Percentiles rank a stretch among this genome's conserved stretches.
Evolutionary conservation across 73 alveolate species (phyloP).

Genomic region (Urostyla sp.): DNA sequence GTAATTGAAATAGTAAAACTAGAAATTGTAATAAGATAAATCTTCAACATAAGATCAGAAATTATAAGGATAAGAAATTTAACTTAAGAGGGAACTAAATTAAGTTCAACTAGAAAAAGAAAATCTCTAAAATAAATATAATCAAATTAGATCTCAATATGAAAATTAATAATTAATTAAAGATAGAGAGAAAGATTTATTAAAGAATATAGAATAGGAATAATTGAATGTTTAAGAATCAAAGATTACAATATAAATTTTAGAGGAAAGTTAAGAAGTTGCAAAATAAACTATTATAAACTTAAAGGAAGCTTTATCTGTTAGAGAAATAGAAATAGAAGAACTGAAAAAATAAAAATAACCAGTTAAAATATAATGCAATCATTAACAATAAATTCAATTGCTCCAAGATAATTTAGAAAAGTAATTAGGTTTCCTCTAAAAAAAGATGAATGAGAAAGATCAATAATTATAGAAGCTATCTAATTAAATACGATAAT

Average conservation of each 20-base stretch:
- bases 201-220: conserved; percentile 5
- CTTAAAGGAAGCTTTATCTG: not conserved
- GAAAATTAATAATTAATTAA: not conserved
- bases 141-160: not conserved
- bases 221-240: conserved; percentile 21
- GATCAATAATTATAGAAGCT: not conserved
- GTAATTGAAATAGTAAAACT: too few relatives aligned
- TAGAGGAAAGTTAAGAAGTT: conserved; percentile 20
- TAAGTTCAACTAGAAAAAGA: not conserved
- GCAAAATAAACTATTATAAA: conserved; percentile 7
- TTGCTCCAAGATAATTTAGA: not conserved
- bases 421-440: not conserved
- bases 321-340: not conserved
- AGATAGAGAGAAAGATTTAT: not conserved
- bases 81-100: not conserved
- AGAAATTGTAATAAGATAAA: too few relatives aligned
- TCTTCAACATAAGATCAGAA: conserved; percentile 14
- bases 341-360: not conserved
- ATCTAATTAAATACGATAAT: not conserved
- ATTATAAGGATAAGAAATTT: too few relatives aligned
- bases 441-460: not conserved
- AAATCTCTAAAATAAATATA: not conserved
- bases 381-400: not conserved
- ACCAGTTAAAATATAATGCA: not conserved
- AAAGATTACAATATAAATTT: not conserved